Conservation (phyloP, 2,329 filamentous ascomycete genomes). For the Colletotrichum ledebouriae region DNA sequence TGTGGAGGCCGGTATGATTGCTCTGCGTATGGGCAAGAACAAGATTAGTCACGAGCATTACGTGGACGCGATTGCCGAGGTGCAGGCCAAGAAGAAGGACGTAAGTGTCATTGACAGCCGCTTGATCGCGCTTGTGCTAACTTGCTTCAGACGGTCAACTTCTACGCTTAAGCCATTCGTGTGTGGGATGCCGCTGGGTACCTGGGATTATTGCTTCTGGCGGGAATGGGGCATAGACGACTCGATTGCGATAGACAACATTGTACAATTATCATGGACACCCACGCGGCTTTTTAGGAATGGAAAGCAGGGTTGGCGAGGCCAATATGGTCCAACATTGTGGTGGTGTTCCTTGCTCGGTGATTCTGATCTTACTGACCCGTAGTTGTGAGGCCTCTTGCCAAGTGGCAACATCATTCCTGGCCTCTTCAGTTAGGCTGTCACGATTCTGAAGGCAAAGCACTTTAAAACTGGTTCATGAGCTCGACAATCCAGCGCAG, state of each 20-base stretch:
- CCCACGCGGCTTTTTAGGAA: slow-evolving; percentile 39
- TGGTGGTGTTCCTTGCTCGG: slow-evolving; percentile 8
- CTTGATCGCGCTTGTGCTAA: slow-evolving; percentile 44
- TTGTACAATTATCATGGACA: slow-evolving; percentile 43
- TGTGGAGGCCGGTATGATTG: slow-evolving; percentile 99
- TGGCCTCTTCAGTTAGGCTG: neutral
- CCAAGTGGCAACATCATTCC: slow-evolving; percentile 28
- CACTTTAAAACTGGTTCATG: neutral
- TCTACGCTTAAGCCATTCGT: slow-evolving; percentile 59
- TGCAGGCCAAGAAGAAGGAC: slow-evolving; percentile 96
- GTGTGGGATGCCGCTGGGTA: slow-evolving; percentile 30
- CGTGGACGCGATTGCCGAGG: slow-evolving; percentile 97
- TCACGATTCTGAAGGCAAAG: neutral
- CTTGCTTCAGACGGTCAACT: slow-evolving; percentile 66
- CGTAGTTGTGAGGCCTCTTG: slow-evolving; percentile 25
- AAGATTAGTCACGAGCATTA: slow-evolving; percentile 99
- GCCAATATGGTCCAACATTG: neutral
- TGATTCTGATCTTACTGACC: neutral
- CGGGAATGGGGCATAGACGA: slow-evolving; percentile 41
- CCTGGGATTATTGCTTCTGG: slow-evolving; percentile 38
- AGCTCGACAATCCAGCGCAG: neutral
- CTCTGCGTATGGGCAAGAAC: slow-evolving; percentile 90
- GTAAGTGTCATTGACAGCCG: slow-evolving; percentile 57
- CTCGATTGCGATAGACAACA: slow-evolving; percentile 41
- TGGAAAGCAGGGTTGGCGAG: slow-evolving; percentile 37